A percentile compares a stretch with the other conserved stretches of the same genome.
Evolutionary conservation across 2,329 filamentous ascomycete genomes (phyloP).

Genomic region (Xylariaceae sp.): DNA sequence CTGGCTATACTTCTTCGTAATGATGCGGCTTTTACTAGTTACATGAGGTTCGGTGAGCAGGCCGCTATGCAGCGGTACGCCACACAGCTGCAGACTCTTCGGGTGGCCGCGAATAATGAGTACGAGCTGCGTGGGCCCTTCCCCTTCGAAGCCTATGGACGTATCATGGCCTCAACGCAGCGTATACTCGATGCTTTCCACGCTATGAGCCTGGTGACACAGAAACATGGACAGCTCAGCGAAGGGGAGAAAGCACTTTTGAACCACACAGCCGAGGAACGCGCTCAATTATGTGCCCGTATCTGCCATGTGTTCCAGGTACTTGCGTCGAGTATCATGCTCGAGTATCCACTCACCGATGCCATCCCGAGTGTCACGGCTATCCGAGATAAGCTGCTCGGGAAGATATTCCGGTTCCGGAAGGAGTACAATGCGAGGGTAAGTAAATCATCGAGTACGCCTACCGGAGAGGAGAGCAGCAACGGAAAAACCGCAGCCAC

Average conservation of each 20-base stretch:
- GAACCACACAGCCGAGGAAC: conserved; percentile 77
- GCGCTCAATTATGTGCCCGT: conserved; percentile 80
- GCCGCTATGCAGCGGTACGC: conserved; percentile 83
- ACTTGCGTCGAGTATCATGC: conserved; percentile 88
- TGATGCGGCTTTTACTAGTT: conserved; percentile 61
- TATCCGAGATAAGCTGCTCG: conserved; percentile 80
- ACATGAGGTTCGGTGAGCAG: conserved; percentile 89
- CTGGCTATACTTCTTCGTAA: conserved; percentile 73
- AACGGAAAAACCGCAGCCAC: conserved; percentile 7
- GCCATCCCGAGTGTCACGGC: conserved; percentile 83
- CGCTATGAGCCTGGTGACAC: conserved; percentile 91
- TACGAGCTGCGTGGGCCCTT: conserved; percentile 91
- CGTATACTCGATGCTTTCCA: conserved; percentile 93
- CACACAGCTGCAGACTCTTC: conserved; percentile 74
- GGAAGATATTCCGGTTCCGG: conserved; percentile 86
- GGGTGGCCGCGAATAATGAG: conserved; percentile 76
- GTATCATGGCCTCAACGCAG: conserved; percentile 79
- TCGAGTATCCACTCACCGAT: conserved; percentile 92
- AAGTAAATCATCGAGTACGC: conserved; percentile 42
- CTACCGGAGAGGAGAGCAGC: background rate
- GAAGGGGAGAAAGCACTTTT: conserved; percentile 83
- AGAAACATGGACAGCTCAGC: conserved; percentile 76
- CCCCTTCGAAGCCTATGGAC: conserved; percentile 72
- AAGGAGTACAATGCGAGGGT: conserved; percentile 62
- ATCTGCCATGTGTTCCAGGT: conserved; percentile 90